Conservation (phyloP, 345 rosid genomes). For the Eucalyptus marginata region DNA sequence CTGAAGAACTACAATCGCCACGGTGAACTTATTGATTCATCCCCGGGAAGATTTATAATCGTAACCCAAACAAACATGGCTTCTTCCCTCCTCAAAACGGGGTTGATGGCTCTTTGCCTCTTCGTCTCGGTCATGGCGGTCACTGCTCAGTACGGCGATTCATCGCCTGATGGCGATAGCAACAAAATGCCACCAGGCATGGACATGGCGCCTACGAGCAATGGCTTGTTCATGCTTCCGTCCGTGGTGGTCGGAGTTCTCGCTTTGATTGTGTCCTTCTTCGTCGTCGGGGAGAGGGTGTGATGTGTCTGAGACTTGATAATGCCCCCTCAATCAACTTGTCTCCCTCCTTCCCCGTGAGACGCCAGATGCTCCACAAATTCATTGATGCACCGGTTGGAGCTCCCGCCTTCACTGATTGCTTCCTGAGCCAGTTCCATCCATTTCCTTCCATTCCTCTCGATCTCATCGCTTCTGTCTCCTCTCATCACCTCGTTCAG, state of each 20-base stretch:
- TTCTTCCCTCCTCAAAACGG: background rate
- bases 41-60: background rate
- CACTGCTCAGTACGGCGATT: background rate
- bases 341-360: background rate
- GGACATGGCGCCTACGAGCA: conserved; percentile 4
- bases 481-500: conserved; percentile 59
- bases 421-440: conserved; percentile 36
- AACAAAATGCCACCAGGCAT: conserved; percentile 1
- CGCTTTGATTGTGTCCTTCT: background rate
- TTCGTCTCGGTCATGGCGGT: background rate
- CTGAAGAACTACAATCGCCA: background rate
- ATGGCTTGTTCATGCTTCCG: background rate
- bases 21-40: background rate
- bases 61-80: background rate
- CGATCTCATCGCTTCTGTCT: conserved; percentile 24
- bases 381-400: conserved; percentile 28
- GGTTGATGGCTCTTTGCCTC: background rate
- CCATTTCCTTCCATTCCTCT: conserved; percentile 38
- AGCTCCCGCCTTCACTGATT: conserved; percentile 49
- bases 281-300: background rate
- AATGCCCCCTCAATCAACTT: background rate
- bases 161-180: background rate
- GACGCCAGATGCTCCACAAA: conserved; percentile 20
- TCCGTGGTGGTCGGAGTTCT: conserved; percentile 3
- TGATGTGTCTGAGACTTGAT: background rate